Evolutionary conservation across 495 filamentous ascomycete species (phyloP), one percentile per base, ranked within the genome.

Genomic region (Penicillium diatomitis): DNA sequence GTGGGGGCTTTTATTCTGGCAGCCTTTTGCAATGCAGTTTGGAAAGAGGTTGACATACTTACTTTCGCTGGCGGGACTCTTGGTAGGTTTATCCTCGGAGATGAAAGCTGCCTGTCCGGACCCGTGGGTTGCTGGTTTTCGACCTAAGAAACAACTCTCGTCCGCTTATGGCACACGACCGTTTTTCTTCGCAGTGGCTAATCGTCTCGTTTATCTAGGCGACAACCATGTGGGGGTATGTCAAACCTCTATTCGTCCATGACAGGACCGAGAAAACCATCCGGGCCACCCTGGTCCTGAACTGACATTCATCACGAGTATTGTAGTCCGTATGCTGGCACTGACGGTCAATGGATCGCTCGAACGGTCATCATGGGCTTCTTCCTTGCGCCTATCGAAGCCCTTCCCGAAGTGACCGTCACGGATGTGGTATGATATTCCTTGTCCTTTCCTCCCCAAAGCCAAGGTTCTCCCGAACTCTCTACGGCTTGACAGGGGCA

Each of bases 1-100:
- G 4, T 84, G 77, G 80, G 79, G 80, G 0, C 70, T 81, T 46
- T 58, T 86, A 3, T 79, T 85, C 57, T 86, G 82, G 83, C 82
- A 86, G 61, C 81, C 82, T 0, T 73, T 84, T 40, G 79, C 82
- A 0, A 60, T 84, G 49, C 76, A 82, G 49, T 85, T 78, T 67
- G 83, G 83, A 33, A 84, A 84, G 62, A 70, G 83, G n/a, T 66
- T 78, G 40, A 77, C 79, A 2, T 85, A 81, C 60, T 56, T 86
- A 5, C 34, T 80, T 37, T 81, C 76, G 4, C 67, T 81, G 47
- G 60, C 75, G n/a, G 81, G 77, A 10, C 72, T 73, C 32, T 49
- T 77, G 56, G 73, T 70, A 49, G 58, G 67, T 20, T 20, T 20
- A 20, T 20, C 20, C 20, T 20, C 20, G 20, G 20, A 20, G 20